phyloP scores from a whole-genome alignment of 768 basidiomycete species.

The Asterophora lycoperdoides region DNA sequence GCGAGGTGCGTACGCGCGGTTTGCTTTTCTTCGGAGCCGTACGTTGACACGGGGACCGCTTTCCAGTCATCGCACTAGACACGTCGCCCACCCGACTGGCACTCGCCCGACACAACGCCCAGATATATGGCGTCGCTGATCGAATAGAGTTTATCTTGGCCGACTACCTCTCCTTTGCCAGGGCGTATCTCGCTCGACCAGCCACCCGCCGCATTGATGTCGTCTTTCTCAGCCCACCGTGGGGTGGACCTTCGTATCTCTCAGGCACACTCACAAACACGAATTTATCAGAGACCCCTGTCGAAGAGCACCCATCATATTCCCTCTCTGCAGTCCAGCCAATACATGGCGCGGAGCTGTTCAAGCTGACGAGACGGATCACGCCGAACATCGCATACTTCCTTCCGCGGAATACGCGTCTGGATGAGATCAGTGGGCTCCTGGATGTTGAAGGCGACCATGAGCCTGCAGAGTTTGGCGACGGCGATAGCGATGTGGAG shows the following conservation, averaged over 20 bases:
- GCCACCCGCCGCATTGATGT: slow-evolving; percentile 68
- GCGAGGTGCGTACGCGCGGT: slow-evolving; percentile 54
- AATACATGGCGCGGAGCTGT: slow-evolving; percentile 79
- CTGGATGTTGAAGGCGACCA: slow-evolving; percentile 9
- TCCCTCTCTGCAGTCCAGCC: slow-evolving; percentile 71
- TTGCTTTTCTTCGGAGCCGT: background rate
- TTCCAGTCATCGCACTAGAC: slow-evolving; percentile 88
- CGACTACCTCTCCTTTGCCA: slow-evolving; percentile 81
- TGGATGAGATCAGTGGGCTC: slow-evolving; percentile 63
- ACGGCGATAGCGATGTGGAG: slow-evolving; percentile 33
- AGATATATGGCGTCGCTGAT: slow-evolving; percentile 90
- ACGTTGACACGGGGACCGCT: background rate
- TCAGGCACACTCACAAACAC: slow-evolving; percentile 25
- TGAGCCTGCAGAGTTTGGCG: background rate
- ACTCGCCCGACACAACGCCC: slow-evolving; percentile 90
- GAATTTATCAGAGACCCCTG: slow-evolving; percentile 7
- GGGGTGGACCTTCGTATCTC: slow-evolving; percentile 85
- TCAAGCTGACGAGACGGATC: slow-evolving; percentile 62
- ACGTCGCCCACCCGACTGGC: slow-evolving; percentile 79
- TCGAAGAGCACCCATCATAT: slow-evolving; percentile 49
- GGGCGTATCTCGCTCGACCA: slow-evolving; percentile 36
- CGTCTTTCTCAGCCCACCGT: slow-evolving; percentile 91
- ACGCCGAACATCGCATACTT: slow-evolving; percentile 87
- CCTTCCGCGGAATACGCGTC: slow-evolving; percentile 74
- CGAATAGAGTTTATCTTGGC: slow-evolving; percentile 90